These are phyloP conservation scores for Polytrichum commune DNA, from an alignment of 225 moss, liverwort and hornwort genomes.

Conservation along the genomic window DNA sequence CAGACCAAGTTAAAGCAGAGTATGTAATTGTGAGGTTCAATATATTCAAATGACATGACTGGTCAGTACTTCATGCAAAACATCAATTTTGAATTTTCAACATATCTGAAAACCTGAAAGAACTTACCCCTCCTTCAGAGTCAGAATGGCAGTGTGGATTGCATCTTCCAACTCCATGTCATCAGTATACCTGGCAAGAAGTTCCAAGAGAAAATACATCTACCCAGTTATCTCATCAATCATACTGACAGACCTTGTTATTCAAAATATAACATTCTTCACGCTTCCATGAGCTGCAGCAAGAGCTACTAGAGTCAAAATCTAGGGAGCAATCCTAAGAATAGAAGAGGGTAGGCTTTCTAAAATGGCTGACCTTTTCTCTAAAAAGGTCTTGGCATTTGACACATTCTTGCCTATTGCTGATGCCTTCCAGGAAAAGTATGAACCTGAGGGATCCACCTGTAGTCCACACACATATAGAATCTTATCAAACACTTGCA, in stretches of 20 bases:
- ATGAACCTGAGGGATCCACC: constrained; percentile 98
- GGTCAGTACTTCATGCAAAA: no score
- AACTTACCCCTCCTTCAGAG: constrained; percentile 85
- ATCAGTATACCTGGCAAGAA: constrained; percentile 64
- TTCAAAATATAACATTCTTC: no score
- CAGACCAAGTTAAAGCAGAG: neutral
- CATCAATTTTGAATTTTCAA: neutral
- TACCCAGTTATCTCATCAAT: neutral
- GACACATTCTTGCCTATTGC: constrained; percentile 99
- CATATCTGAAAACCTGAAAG: neutral
- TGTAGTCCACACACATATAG: constrained; percentile 15
- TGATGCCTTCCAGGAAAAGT: constrained; percentile 99
- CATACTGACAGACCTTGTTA: no score
- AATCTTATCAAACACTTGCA: neutral
- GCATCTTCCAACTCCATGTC: constrained; percentile 98
- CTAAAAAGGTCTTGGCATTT: constrained; percentile 95
- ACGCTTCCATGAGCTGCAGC: no score
- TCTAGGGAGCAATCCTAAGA: no score
- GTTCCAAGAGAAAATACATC: neutral
- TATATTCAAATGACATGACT: no score
- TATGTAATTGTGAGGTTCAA: neutral
- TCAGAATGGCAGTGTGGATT: constrained; percentile 93
- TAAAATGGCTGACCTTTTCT: constrained; percentile 66
- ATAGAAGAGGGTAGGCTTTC: neutral
- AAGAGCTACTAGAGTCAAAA: no score